Conservation (phyloP, 805 yeast genomes). For the Candida germanica region DNA sequence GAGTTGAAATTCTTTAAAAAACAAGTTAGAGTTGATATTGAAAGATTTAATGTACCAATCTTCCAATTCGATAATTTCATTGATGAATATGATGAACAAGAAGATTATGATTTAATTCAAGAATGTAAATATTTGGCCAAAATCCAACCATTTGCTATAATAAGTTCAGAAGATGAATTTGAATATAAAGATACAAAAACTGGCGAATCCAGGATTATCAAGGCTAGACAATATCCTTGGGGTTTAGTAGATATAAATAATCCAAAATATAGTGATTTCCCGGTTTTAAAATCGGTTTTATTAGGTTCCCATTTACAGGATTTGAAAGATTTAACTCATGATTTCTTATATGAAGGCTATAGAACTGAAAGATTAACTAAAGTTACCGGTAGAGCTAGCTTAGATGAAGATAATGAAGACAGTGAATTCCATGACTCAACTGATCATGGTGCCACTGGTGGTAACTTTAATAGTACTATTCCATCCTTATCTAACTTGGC, state of each 20-base stretch:
- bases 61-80: conserved; percentile 63
- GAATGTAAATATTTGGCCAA: conserved; percentile 61
- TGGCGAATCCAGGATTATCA: conserved; percentile 44
- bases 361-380: conserved; percentile 72
- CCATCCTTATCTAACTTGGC: conserved; percentile 68
- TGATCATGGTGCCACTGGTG: conserved; percentile 15
- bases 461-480: conserved; percentile 13
- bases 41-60: conserved; percentile 66
- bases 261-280: conserved; percentile 51
- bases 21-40: conserved; percentile 60
- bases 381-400: conserved; percentile 43
- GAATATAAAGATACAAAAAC: conserved; percentile 38
- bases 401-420: conserved; percentile 21
- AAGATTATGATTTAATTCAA: conserved; percentile 70
- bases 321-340: conserved; percentile 77
- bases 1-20: conserved; percentile 63
- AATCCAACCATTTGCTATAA: conserved; percentile 74
- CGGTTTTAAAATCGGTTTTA: conserved; percentile 61
- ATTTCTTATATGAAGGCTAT: conserved; percentile 70
- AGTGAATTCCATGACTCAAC: conserved; percentile 28
- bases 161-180: conserved; percentile 59
- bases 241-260: conserved; percentile 58
- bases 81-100: conserved; percentile 60
- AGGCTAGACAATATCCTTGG: conserved; percentile 76
- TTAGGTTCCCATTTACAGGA: conserved; percentile 84